A percentile compares a stretch with the other conserved stretches of the same genome.
These are phyloP conservation scores for Lippia alba DNA, from an alignment of 305 asterid genomes.

Conservation along the genomic window DNA sequence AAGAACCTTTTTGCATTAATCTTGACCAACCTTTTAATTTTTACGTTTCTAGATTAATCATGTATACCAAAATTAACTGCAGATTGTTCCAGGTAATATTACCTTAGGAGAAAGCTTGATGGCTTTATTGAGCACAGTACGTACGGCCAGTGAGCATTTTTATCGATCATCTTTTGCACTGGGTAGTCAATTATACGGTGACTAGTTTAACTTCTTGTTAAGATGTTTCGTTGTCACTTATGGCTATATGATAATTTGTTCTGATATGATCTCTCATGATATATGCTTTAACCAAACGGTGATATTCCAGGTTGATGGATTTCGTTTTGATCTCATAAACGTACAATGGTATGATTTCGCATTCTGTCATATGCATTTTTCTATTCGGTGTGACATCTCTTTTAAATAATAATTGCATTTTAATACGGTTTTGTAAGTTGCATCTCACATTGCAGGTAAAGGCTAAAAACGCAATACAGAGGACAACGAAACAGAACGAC, in stretches of 20 bases:
- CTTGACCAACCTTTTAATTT: too few relatives aligned
- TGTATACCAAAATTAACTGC: conserved; percentile 40
- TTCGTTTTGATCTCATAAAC: conserved; percentile 95
- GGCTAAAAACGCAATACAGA: conserved; percentile 70
- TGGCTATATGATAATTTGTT: conserved; percentile 20
- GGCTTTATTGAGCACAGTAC: conserved; percentile 91
- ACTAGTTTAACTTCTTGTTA: conserved; percentile 26
- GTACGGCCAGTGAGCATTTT: conserved; percentile 94
- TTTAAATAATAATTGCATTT: neutral
- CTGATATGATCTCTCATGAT: conserved; percentile 21
- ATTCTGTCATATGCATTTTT: neutral
- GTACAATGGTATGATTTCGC: conserved; percentile 75
- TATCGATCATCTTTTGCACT: conserved; percentile 86
- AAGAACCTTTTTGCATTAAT: too few relatives aligned
- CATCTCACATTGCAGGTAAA: conserved; percentile 63
- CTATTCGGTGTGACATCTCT: too few relatives aligned
- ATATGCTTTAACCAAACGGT: conserved; percentile 32
- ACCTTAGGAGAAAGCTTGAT: conserved; percentile 84
- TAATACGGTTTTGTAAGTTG: conserved; percentile 15
- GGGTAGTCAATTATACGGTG: conserved; percentile 92
- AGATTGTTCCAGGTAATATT: conserved; percentile 99
- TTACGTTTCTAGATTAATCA: too few relatives aligned
- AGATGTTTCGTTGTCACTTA: conserved; percentile 8
- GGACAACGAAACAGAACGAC: conserved; percentile 60
- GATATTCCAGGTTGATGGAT: conserved; percentile 90